Evolutionary conservation across 2,329 filamentous ascomycete species (phyloP), one percentile per base, ranked within the genome.

Genomic region (Penicillium sp.): DNA sequence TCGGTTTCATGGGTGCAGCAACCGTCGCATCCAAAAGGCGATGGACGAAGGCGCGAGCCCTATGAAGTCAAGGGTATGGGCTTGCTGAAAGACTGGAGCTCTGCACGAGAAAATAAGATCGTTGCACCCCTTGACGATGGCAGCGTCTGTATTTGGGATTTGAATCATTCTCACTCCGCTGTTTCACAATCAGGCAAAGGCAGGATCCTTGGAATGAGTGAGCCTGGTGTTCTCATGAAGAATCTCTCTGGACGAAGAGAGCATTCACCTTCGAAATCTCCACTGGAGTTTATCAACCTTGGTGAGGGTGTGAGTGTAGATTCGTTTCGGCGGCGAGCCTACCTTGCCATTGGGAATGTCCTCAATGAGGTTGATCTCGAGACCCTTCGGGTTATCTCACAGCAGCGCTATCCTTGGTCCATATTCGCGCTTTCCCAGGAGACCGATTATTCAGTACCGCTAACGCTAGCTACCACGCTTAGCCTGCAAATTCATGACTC

Each of bases 291-390:
- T 46, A 63, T 57, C 69, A 78, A 50, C 38, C 82, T 89, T 0
- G 87, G 88, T 0, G 90, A 95, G 66, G 90, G 87, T 62, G 86
- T 95, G 39, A 90, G 85, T 62, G 80, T 95, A 42, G 85, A 95
- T 70, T 87, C 80, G 60, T 68, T 75, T 39, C 75, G 76, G 31
- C 78, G 83, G 60, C 80, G 80, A 61, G 90, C 85, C 10, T 95
- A 89, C 68, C 85, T 95, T 68, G 89, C 89, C 2, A 82, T 93
- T 9, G 84, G 88, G 47, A 86, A 84, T 63, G 75, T 82, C 33
- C 78, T 96, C 4, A 84, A 90, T 45, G 89, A 95, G 65, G 81
- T 96, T 20, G 90, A 96, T 66, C 77, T 96, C 41, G 76, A 81
- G 52, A 88, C 86, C 0, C 72, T 95, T 9, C 77, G 82, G 45